phyloP scores from a whole-genome alignment of 129 eudicot species.

The Flaveria sonorensis region DNA sequence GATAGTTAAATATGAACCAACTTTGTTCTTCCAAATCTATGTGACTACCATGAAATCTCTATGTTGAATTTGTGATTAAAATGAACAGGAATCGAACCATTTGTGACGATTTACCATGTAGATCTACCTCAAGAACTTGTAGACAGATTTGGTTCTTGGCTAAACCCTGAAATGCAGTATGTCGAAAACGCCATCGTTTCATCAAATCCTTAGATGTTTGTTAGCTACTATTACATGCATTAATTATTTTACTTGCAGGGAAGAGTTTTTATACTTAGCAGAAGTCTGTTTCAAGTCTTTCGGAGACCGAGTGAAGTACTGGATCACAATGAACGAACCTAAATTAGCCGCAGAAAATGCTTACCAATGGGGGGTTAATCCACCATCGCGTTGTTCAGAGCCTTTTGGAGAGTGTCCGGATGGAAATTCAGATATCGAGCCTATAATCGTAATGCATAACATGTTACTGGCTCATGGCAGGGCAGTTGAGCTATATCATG shows the following conservation, averaged over 20 bases:
- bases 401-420: conserved; percentile 64
- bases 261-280: conserved; percentile 65
- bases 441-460: conserved; percentile 67
- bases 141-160: conserved; percentile 75
- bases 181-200: neutral
- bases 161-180: conserved; percentile 72
- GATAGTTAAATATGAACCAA: neutral
- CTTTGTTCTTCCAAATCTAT: too few species aligned
- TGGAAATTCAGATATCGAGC: conserved; percentile 77
- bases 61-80: neutral
- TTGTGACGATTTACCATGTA: conserved; percentile 67
- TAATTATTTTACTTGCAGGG: conserved; percentile 41
- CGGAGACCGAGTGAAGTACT: conserved; percentile 76
- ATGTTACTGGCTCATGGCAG: conserved; percentile 76
- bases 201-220: neutral
- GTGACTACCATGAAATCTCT: too few species aligned
- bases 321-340: conserved; percentile 80
- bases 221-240: neutral
- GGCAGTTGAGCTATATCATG: conserved; percentile 62
- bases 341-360: conserved; percentile 37
- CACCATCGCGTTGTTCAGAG: conserved; percentile 70
- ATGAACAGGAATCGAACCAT: conserved; percentile 65
- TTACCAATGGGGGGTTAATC: conserved; percentile 43
- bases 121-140: conserved; percentile 79
- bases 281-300: conserved; percentile 62